Percentiles rank a stretch among this genome's conserved stretches.
These are phyloP conservation scores for Aristolochia contorta DNA, from an alignment of 164 flowering plant genomes.

Conservation along the genomic window DNA sequence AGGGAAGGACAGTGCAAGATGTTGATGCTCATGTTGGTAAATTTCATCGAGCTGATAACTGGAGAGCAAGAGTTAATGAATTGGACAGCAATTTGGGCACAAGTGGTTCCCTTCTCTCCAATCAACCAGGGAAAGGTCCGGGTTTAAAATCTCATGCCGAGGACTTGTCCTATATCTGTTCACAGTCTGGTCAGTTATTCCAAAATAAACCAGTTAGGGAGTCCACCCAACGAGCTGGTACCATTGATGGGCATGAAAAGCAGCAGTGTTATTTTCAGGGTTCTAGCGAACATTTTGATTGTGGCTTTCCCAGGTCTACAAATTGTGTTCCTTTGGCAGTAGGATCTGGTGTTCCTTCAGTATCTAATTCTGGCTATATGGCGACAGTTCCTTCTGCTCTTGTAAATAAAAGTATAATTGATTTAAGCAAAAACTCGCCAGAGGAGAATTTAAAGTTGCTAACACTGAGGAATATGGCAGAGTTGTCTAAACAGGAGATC, in stretches of 20 bases:
- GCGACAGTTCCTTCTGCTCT: conserved; percentile 10
- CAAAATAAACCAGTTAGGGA: conserved; percentile 14
- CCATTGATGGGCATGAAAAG: conserved; percentile 12
- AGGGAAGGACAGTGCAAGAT: conserved; percentile 8
- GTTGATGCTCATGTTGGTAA: conserved; percentile 19
- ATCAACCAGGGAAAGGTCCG: conserved; percentile 17
- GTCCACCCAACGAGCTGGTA: conserved; percentile 10
- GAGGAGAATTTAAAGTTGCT: conserved; percentile 35
- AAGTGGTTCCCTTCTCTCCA: conserved; percentile 10
- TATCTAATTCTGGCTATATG: conserved; percentile 16
- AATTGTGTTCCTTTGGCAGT: conserved; percentile 8
- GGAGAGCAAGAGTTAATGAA: conserved; percentile 12
- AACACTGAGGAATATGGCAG: conserved; percentile 27
- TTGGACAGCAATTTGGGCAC: conserved; percentile 8
- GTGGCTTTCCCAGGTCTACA: conserved; percentile 9
- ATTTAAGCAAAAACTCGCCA: conserved; percentile 15
- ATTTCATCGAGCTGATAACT: conserved; percentile 5
- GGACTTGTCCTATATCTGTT: conserved; percentile 4
- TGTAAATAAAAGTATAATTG: conserved; percentile 14
- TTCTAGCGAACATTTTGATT: conserved; percentile 14
- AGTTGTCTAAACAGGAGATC: conserved; percentile 26
- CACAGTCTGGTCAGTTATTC: conserved; percentile 11
- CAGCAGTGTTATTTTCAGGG: conserved; percentile 8
- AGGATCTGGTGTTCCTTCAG: conserved; percentile 13
- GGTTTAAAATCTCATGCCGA: conserved; percentile 11